Evolutionary conservation across 306 rosid species (phyloP).

Genomic region (Acacia melanoxylon): DNA sequence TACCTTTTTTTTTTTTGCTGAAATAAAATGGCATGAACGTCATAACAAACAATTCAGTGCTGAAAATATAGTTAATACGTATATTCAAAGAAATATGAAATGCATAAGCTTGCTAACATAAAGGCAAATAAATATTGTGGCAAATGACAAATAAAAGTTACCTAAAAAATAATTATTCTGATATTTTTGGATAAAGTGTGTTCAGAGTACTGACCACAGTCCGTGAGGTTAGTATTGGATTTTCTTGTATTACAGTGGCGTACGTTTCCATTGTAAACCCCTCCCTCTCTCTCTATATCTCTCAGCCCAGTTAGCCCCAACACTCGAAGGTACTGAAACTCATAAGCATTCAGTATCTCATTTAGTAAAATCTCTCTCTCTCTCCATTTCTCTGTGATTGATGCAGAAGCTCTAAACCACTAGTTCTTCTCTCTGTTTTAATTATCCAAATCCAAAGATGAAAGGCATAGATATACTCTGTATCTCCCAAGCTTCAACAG

Average conservation of each 20-base stretch:
- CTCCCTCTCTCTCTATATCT: conserved; percentile 22
- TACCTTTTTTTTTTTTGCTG: neutral
- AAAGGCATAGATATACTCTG: conserved; percentile 74
- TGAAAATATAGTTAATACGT: neutral
- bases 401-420: conserved; percentile 50
- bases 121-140: neutral
- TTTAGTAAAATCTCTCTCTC: neutral
- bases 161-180: neutral
- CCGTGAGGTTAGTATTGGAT: neutral
- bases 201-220: neutral
- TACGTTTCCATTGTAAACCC: conserved; percentile 21
- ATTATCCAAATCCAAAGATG: conserved; percentile 56
- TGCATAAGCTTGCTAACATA: neutral
- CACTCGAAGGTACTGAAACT: conserved; percentile 24
- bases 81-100: neutral
- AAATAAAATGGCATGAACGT: neutral
- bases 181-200: neutral
- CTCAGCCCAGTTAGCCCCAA: neutral
- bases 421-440: neutral
- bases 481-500: conserved; percentile 84
- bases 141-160: neutral
- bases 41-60: neutral
- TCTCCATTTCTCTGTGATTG: conserved; percentile 17
- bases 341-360: conserved; percentile 28
- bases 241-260: neutral